Evolutionary conservation across 2,329 filamentous ascomycete species (phyloP).

Genomic region (Celoporthe dispersa): DNA sequence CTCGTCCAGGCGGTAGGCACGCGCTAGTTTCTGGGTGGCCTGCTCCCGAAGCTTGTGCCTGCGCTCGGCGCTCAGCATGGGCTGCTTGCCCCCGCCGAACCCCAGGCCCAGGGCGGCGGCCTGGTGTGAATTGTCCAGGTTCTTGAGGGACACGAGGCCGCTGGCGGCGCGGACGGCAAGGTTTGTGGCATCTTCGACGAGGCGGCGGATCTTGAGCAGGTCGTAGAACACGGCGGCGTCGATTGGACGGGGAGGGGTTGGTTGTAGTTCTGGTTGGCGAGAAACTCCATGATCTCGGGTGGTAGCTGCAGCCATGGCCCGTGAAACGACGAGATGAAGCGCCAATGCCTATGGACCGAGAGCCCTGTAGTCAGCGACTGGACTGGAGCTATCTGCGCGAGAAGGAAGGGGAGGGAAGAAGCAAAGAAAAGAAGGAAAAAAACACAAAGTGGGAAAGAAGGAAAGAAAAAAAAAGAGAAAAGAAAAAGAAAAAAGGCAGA

Average conservation of each 20-base stretch:
- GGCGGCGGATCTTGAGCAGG: slow-evolving; percentile 77
- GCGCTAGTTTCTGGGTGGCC: slow-evolving; percentile 75
- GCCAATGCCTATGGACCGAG: slow-evolving; percentile 68
- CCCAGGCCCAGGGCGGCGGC: slow-evolving; percentile 54
- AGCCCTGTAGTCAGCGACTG: slow-evolving; percentile 17
- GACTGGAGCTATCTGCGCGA: background rate
- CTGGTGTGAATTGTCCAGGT: slow-evolving; percentile 59
- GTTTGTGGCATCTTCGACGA: slow-evolving; percentile 80
- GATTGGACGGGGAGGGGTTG: slow-evolving; percentile 76
- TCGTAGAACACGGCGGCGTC: slow-evolving; percentile 84
- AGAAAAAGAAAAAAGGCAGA: background rate
- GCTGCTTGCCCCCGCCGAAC: slow-evolving; percentile 58
- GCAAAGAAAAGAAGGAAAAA: no score
- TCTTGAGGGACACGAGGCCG: slow-evolving; percentile 67
- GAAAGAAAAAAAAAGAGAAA: background rate
- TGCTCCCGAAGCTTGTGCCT: slow-evolving; percentile 81
- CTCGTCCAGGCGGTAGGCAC: slow-evolving; percentile 81
- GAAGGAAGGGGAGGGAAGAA: no score
- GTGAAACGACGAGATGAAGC: slow-evolving; percentile 82
- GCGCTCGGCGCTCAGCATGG: slow-evolving; percentile 74
- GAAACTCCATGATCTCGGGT: slow-evolving; percentile 75
- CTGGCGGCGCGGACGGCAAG: slow-evolving; percentile 78
- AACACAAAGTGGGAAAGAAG: no score
- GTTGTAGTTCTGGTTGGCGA: slow-evolving; percentile 80
- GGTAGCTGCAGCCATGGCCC: slow-evolving; percentile 83